Base-by-base conservation (phyloP, 2,329 filamentous ascomycete species). In the Tolypocladium amazonense region DNA sequence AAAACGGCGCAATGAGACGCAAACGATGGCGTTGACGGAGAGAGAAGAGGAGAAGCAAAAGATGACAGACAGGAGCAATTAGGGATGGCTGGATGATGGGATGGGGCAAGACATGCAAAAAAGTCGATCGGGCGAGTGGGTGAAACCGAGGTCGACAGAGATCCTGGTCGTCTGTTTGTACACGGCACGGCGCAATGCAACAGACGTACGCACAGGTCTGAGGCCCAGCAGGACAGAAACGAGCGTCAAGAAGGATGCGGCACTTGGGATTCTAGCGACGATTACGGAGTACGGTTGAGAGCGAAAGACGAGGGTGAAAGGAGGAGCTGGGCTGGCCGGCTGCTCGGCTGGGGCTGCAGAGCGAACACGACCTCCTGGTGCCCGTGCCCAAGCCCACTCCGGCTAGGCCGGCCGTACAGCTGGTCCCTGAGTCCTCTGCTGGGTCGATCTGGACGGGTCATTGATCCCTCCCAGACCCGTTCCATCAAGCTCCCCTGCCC, bases 381-480 rank as follows among this genome's bases (percentile, higher is more conserved):
- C 41, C 43, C 39, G 25, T 43, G 56, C 39, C 37, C 43, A 25
- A 37, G 52, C 58, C 58, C 41, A 56, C 52, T 35, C 58, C 58
- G 58, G 58, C 50, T 56, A 56, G 52, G 15, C 58, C 52, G 58
- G 52, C 50, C 50, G 9, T 35, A 53, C 35, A 41, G 33, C 39
- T 45, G 58, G 58, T 59, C 58, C 58, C 58, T 56, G 27, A 20
- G 52, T 33, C 33, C 52, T 35, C n/a, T 47, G 35, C 56, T 58
- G 56, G 59, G 56, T 43, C 59, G 59, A 60, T 60, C 59, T 58
- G 30, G 41, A 56, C 45, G 52, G 58, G 52, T 45, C 52, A 53
- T 37, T 23, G 58, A 45, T 27, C 27, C 54, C 41, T 56, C 58
- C 20, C 53, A 45, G 39, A 53, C 54, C 53, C 55, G 39, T 56